These are phyloP conservation scores for Gardenia jasminoides DNA, from an alignment of 257 asterid genomes.

Conservation along the genomic window DNA sequence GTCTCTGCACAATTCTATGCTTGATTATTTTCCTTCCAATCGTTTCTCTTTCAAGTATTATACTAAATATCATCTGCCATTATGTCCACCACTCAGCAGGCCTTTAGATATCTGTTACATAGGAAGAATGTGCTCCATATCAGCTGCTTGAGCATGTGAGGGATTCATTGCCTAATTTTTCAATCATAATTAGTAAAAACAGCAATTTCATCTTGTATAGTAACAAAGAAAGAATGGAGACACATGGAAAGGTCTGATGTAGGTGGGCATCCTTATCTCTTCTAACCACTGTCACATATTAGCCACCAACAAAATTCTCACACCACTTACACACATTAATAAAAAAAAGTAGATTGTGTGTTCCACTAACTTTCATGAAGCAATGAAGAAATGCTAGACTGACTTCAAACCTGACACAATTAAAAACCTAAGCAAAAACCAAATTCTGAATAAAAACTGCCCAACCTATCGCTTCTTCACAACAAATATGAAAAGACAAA, in stretches of 20 bases:
- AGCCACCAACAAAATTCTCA: neutral
- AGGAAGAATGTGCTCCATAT: constrained; percentile 42
- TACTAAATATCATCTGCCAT: neutral
- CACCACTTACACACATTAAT: neutral
- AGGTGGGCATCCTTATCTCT: neutral
- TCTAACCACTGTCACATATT: neutral
- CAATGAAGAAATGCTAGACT: neutral
- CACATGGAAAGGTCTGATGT: neutral
- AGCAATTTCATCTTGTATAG: constrained; percentile 35
- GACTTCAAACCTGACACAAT: neutral
- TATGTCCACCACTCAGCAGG: constrained; percentile 21
- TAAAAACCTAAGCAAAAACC: neutral
- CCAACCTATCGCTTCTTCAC: too few relatives aligned
- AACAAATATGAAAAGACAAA: too few relatives aligned
- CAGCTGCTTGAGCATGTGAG: constrained; percentile 68
- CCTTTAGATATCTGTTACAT: constrained; percentile 58
- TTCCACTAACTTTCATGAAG: neutral
- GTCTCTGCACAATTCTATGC: too few relatives aligned
- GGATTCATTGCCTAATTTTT: constrained; percentile 55
- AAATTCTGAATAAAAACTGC: neutral
- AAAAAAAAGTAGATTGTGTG: too few relatives aligned
- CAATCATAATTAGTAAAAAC: constrained; percentile 36
- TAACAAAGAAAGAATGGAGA: neutral
- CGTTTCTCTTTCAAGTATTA: neutral
- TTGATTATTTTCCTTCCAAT: neutral